These are phyloP conservation scores for Fusarium haematococcum DNA, from an alignment of 2,329 filamentous ascomycete species.

Conservation along the genomic window DNA sequence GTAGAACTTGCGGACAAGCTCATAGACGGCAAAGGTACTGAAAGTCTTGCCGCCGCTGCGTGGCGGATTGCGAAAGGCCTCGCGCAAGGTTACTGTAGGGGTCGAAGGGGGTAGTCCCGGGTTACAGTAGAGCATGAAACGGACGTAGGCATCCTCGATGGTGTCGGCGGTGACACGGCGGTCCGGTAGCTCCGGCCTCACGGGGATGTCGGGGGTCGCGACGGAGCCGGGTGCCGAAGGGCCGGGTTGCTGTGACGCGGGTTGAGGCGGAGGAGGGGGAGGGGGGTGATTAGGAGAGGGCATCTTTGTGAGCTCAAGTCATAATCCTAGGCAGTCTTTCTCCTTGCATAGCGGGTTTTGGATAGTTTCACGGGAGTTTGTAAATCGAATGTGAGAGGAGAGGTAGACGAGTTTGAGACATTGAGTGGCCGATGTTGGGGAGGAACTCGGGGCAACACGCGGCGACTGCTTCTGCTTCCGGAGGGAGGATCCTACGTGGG, in stretches of 20 bases:
- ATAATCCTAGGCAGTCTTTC: neutral
- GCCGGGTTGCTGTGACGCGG: slow-evolving; percentile 22
- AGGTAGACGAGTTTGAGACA: slow-evolving; percentile 31
- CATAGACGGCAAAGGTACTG: slow-evolving; percentile 79
- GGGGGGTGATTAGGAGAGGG: slow-evolving; percentile 30
- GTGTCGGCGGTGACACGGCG: slow-evolving; percentile 75
- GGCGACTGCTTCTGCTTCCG: neutral
- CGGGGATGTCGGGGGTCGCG: slow-evolving; percentile 31
- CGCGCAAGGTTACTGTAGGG: slow-evolving; percentile 77
- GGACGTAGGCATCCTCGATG: slow-evolving; percentile 85
- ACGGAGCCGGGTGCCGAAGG: slow-evolving; percentile 27
- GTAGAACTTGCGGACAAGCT: slow-evolving; percentile 83
- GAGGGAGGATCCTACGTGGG: neutral
- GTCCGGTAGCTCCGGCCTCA: slow-evolving; percentile 66
- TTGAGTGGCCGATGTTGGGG: slow-evolving; percentile 10
- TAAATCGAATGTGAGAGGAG: slow-evolving; percentile 14
- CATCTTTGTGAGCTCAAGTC: slow-evolving; percentile 43
- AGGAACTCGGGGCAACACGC: neutral
- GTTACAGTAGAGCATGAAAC: slow-evolving; percentile 92
- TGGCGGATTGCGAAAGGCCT: slow-evolving; percentile 82
- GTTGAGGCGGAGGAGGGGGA: slow-evolving; percentile 29
- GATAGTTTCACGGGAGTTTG: slow-evolving; percentile 23
- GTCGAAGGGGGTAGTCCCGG: slow-evolving; percentile 76
- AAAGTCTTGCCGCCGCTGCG: slow-evolving; percentile 91
- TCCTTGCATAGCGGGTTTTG: slow-evolving; percentile 1